Conservation (phyloP, 176 grass and related monocot species). For the Carex cristatella region DNA sequence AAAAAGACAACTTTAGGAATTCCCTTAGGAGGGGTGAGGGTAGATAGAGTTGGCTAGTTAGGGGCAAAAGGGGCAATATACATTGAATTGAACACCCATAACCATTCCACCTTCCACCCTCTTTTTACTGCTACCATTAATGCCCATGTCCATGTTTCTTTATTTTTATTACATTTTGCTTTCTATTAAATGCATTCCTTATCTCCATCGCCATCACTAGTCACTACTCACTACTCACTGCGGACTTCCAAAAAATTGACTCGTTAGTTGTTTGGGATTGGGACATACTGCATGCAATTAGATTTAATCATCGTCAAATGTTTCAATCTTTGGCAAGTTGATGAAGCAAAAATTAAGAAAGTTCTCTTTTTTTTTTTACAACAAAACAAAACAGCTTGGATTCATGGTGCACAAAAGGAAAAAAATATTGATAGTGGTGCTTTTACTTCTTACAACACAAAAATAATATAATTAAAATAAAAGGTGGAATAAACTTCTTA, state of each 20-base stretch:
- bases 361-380: background rate
- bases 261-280: background rate
- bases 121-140: conserved; percentile 13
- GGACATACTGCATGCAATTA: background rate
- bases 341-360: background rate
- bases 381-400: no score
- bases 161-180: background rate
- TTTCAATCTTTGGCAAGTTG: background rate
- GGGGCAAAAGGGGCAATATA: background rate
- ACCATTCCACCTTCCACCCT: background rate
- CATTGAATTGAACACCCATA: background rate
- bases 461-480: no score
- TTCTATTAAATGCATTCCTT: background rate
- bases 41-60: background rate
- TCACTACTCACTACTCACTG: background rate
- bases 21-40: background rate
- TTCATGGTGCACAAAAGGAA: background rate
- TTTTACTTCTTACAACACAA: no score
- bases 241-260: background rate
- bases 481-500: no score
- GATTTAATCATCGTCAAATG: background rate
- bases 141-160: background rate
- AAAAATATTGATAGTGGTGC: no score
- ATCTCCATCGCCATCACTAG: background rate
- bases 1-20: no score